These are phyloP conservation scores for Jimgerdemannia lactiflua DNA, from an alignment of 192 early-diverging fungal species.

Conservation along the genomic window DNA sequence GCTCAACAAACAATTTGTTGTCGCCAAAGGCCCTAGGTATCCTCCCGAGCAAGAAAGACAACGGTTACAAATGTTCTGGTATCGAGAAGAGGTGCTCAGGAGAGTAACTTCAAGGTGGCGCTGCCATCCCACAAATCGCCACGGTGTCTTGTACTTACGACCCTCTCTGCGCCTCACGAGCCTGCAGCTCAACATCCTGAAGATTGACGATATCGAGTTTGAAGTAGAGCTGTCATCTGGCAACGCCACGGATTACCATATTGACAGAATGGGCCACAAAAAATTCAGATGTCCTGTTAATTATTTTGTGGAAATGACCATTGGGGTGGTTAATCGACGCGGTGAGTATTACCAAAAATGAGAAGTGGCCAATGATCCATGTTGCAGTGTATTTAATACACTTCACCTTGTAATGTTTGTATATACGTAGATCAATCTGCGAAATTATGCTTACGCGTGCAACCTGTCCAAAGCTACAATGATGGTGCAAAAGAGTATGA, in stretches of 20 bases:
- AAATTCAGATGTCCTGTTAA: neutral
- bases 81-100: conserved; percentile 61
- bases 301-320: conserved; percentile 18
- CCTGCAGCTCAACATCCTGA: conserved; percentile 54
- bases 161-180: conserved; percentile 44
- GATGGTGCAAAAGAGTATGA: conserved; percentile 56
- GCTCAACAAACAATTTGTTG: conserved; percentile 76
- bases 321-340: conserved; percentile 15
- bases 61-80: conserved; percentile 72
- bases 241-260: neutral
- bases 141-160: conserved; percentile 54
- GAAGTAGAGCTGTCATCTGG: conserved; percentile 25
- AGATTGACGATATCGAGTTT: conserved; percentile 61
- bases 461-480: conserved; percentile 49
- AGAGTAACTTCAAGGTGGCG: conserved; percentile 44
- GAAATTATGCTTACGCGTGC: conserved; percentile 34
- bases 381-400: neutral
- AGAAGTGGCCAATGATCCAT: too few species aligned
- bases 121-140: conserved; percentile 45
- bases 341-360: neutral
- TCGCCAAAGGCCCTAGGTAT: conserved; percentile 49
- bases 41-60: conserved; percentile 51
- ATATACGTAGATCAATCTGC: neutral
- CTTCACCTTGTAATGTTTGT: neutral
- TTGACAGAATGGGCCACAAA: neutral